Evolutionary conservation across 441 rosid genomes (phyloP), one percentile per base, ranked within the genome.

Genomic region (Erysimum cheiri): DNA sequence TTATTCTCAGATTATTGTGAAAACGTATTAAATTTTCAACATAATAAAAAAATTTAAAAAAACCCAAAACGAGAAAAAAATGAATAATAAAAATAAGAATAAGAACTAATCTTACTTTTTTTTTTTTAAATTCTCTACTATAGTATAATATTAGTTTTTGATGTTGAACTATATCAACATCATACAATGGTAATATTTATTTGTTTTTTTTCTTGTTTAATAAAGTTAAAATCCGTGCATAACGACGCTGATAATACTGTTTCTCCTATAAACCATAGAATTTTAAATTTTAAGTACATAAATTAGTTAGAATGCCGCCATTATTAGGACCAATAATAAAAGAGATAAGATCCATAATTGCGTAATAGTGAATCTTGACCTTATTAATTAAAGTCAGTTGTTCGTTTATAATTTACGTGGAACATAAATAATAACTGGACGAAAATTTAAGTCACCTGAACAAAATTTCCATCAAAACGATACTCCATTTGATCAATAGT

Each of bases 241-340:
- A 28, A 29, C 8, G 22, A n/a, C n/a, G n/a, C 36, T 8, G 3
- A 8, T 53, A 29, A 53, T 4, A 28, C 36, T 13, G 36, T 13
- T 54, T 5, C 14, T 55, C 5, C 8, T 15, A 14, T 4, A 9
- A 31, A 7, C 22, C 11, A 57, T 5, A 37, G 6, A 59, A 13
- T 61, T 44, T 39, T 4, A 59, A 26, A 13, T 43, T 44, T 39
- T 7, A 59, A 26, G 15, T 6, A 58, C 46, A 9, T 64, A 64
- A 50, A n/a, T 49, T 62, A 60, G 63, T 59, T 73, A 52, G 31
- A 53, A 52, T 67, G 73, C 64, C 69, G 73, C 78, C 73, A 74
- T 74, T 17, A 67, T 31, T 74, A 60, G 78, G 77, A 67, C 78
- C 69, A 74, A 74, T 73, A 12, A 50, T 60, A 67, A 67, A 67